Conservation (phyloP, 441 rosid species). For the Dalechampia spathulata region DNA sequence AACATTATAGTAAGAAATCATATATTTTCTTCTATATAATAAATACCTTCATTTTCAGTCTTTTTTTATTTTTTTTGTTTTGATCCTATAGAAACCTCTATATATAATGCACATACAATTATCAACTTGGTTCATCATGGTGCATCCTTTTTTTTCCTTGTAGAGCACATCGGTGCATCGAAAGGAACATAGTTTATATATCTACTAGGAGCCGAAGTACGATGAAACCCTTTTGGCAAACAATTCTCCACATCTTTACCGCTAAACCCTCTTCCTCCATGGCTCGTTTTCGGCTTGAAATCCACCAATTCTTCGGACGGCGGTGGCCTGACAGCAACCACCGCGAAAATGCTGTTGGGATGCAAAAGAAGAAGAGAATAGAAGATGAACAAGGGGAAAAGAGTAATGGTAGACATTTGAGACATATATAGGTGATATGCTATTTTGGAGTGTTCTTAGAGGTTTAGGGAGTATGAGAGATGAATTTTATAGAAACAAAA, state of each 20-base stretch:
- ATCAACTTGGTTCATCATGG: slow-evolving; percentile 15
- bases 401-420: slow-evolving; percentile 9
- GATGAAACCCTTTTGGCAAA: slow-evolving; percentile 63
- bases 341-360: background rate
- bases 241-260: slow-evolving; percentile 31
- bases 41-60: too few relatives aligned
- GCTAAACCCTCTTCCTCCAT: background rate
- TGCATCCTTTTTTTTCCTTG: slow-evolving; percentile 10
- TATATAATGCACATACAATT: too few relatives aligned
- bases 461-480: too few relatives aligned
- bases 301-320: slow-evolving; percentile 5
- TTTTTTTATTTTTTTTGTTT: too few relatives aligned
- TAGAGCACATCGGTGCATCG: slow-evolving; percentile 41
- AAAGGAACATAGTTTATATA: slow-evolving; percentile 45
- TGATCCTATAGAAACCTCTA: too few relatives aligned
- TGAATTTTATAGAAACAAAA: too few relatives aligned
- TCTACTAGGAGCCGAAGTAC: slow-evolving; percentile 61
- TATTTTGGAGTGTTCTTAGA: too few relatives aligned
- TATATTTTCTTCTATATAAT: too few relatives aligned
- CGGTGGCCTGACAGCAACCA: slow-evolving; percentile 34
- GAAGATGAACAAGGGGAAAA: slow-evolving; percentile 19
- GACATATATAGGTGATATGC: too few relatives aligned
- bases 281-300: slow-evolving; percentile 21
- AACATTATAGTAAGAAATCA: too few relatives aligned
- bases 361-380: slow-evolving; percentile 22